These are phyloP conservation scores for Globisporangium iwayamae DNA, from an alignment of 352 stramenopile species.

Conservation along the genomic window DNA sequence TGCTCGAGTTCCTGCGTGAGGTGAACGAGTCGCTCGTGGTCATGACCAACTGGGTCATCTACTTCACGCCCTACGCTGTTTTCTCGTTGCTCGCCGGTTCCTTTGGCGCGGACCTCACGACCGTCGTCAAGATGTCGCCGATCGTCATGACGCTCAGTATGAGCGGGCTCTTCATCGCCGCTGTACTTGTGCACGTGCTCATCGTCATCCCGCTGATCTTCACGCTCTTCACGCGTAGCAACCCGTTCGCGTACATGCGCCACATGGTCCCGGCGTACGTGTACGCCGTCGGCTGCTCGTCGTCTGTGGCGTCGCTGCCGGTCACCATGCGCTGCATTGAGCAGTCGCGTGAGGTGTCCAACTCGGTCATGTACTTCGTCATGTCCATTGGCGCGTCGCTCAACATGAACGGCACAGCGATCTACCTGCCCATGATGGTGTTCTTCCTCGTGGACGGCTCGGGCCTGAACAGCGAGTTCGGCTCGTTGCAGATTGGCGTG, in stretches of 20 bases:
- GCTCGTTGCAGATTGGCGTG: constrained; percentile 33
- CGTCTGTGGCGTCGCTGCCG: constrained; percentile 67
- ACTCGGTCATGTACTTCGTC: constrained; percentile 67
- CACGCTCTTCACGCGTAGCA: constrained; percentile 49
- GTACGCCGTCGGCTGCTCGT: constrained; percentile 69
- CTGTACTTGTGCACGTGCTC: constrained; percentile 56
- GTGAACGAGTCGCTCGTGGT: constrained; percentile 76
- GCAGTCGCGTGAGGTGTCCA: constrained; percentile 43
- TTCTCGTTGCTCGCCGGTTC: constrained; percentile 66
- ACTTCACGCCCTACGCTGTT: constrained; percentile 70
- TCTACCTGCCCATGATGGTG: constrained; percentile 72
- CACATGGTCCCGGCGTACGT: constrained; percentile 70
- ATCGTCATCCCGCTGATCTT: constrained; percentile 62
- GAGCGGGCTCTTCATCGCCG: constrained; percentile 34
- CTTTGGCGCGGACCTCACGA: constrained; percentile 38
- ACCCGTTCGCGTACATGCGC: constrained; percentile 71
- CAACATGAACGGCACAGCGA: constrained; percentile 73
- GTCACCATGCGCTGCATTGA: constrained; percentile 65
- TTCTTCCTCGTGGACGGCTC: constrained; percentile 69
- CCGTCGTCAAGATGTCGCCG: constrained; percentile 38
- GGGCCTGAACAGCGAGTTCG: constrained; percentile 34
- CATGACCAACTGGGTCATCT: constrained; percentile 71
- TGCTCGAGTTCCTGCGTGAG: constrained; percentile 77
- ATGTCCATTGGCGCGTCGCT: constrained; percentile 62
- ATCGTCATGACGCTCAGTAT: constrained; percentile 43